These are phyloP conservation scores for Cercospora zeina DNA, from an alignment of 2,329 filamentous ascomycete species.

Conservation along the genomic window DNA sequence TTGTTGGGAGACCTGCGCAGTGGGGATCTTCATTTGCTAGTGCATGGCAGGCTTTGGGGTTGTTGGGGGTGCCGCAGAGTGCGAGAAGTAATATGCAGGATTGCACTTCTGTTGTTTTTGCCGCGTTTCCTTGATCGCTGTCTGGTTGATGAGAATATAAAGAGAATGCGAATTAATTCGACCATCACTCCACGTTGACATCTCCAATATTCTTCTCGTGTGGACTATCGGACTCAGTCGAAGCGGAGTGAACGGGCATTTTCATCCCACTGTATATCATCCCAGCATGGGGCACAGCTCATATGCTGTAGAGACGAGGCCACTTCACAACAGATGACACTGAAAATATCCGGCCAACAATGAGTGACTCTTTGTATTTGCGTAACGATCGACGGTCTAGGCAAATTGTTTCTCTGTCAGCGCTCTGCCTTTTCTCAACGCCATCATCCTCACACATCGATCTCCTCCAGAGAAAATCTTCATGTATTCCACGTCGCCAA, in stretches of 20 bases:
- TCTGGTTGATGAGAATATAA: not conserved
- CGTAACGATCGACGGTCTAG: not conserved
- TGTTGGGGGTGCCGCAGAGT: slow-evolving; percentile 22
- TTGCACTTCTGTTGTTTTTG: slow-evolving; percentile 22
- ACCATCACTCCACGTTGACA: no score
- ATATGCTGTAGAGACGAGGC: no score
- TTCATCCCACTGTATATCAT: no score
- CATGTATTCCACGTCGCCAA: not conserved
- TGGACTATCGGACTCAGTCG: no score
- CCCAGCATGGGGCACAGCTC: not conserved
- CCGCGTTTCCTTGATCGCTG: not conserved
- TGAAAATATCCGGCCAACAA: no score
- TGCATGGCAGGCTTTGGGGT: slow-evolving; percentile 23
- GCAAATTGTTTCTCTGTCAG: not conserved
- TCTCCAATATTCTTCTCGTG: no score
- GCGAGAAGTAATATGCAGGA: slow-evolving; percentile 22
- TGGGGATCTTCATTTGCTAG: slow-evolving; percentile 34
- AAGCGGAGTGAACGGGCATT: no score
- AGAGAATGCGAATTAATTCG: no score
- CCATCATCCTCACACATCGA: not conserved
- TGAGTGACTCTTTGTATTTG: not conserved
- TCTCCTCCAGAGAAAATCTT: no score
- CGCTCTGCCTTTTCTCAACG: not conserved
- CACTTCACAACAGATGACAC: no score
- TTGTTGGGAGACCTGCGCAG: slow-evolving; percentile 40